Conservation (phyloP, 257 asterid species). For the Solanum chiquidenum region DNA sequence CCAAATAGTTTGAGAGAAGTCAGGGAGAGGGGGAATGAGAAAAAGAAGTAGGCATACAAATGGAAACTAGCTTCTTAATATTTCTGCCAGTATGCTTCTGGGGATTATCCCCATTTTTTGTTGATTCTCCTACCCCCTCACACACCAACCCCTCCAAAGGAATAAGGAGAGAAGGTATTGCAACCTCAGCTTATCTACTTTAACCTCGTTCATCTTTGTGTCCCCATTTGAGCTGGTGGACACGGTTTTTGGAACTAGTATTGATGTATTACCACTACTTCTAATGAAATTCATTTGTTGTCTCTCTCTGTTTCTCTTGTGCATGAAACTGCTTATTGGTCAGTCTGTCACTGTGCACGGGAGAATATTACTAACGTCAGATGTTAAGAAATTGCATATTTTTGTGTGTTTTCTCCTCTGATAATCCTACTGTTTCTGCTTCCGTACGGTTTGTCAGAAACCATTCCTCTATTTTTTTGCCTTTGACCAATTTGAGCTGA, state of each 20-base stretch:
- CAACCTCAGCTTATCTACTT: not conserved
- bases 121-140: not conserved
- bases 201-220: not conserved
- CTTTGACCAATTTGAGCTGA: not conserved
- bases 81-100: not conserved
- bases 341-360: not conserved
- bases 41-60: not conserved
- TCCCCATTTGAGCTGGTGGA: not conserved
- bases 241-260: not conserved
- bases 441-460: not conserved
- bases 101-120: not conserved
- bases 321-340: not conserved
- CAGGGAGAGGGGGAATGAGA: not conserved
- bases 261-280: not conserved
- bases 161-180: not conserved
- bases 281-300: not conserved
- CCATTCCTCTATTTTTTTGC: not conserved
- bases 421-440: not conserved
- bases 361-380: not conserved
- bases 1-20: not conserved
- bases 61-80: not conserved
- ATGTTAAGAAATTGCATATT: not conserved
- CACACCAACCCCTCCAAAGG: not conserved
- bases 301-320: not conserved
- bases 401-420: not conserved